Base-by-base conservation (phyloP, 306 rosid genomes). In the Leucaena leucocephala region DNA sequence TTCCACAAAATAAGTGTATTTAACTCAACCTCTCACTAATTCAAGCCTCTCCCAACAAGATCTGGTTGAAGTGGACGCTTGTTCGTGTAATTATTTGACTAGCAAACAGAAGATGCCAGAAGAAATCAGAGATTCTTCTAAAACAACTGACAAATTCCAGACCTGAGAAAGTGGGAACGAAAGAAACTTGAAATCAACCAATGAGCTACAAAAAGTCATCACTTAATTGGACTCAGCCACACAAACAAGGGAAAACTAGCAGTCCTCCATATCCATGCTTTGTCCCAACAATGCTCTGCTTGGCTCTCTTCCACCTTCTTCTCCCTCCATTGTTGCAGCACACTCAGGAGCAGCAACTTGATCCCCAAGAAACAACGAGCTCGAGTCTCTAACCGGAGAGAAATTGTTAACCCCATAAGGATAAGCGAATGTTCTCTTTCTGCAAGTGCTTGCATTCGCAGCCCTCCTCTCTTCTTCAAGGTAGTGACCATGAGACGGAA, bases 401-500 rank as follows among this genome's bases (percentile, higher is more conserved):
- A 84, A 88, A 76, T 78, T 81, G 19, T 78, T 81, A 21, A 81
- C 83, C 21, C 87, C 87, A 27, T 81, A 52, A 74, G 78, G 45
- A 59, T 65, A 34, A 4, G 82, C 70, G 52, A 59, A 75, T 34
- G 80, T 79, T 72, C 42, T 87, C 79, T 82, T 86, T 81, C 82
- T 75, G 61, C 22, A 74, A 38, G 44, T 46, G 49, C 69, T 48
- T 52, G 83, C 69, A 12, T 49, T 19, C 4, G 72, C 36, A 13
- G 80, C 79, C 79, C 82, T 81, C 57, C 92, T 89, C 80, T 91
- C 98, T 59, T 83, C 89, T 50, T 88, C 81, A n/a, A 93, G 98
- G 80, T 84, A 86, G 78, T 87, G 90, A 71, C 90, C 91, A 16
- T 91, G 97, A 5, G 94, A 93, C 17, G 89, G 93, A 76, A 84